Conservation (phyloP, 2,329 filamentous ascomycete species). For the Corynespora cassiicola region DNA sequence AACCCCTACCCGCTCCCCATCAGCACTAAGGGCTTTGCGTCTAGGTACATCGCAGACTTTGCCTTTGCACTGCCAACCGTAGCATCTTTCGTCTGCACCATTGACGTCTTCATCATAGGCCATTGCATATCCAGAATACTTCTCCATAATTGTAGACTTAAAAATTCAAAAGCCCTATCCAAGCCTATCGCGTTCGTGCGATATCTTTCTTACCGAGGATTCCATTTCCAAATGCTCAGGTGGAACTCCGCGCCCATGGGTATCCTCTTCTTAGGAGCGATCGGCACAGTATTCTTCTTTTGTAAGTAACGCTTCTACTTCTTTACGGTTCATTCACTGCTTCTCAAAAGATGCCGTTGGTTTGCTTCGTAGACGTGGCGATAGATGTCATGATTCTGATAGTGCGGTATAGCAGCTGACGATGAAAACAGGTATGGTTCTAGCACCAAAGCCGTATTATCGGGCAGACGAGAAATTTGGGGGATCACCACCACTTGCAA, state of each 20-base stretch:
- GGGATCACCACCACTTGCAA: slow-evolving; percentile 36
- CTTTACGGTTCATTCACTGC: no score
- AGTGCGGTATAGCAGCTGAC: no score
- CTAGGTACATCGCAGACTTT: slow-evolving; percentile 62
- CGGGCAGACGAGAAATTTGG: slow-evolving; percentile 23
- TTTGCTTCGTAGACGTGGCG: no score
- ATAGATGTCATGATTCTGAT: no score
- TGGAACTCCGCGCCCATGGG: slow-evolving; percentile 39
- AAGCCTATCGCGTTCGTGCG: slow-evolving; percentile 24
- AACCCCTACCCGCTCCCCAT: no score
- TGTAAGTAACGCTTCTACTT: slow-evolving; percentile 13
- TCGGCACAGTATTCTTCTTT: slow-evolving; percentile 34
- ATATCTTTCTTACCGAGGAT: slow-evolving; percentile 36
- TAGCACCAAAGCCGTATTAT: slow-evolving; percentile 27
- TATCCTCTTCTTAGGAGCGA: slow-evolving; percentile 26
- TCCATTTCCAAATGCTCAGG: slow-evolving; percentile 20
- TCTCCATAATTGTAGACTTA: slow-evolving; percentile 18
- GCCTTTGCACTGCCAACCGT: slow-evolving; percentile 60
- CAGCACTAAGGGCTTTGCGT: neutral
- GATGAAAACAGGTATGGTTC: slow-evolving; percentile 27
- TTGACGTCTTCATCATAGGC: slow-evolving; percentile 56
- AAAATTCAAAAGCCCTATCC: slow-evolving; percentile 12
- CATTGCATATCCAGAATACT: slow-evolving; percentile 42
- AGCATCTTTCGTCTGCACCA: slow-evolving; percentile 59
- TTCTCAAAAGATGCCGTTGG: no score